Evolutionary conservation across 495 filamentous ascomycete species (phyloP).

Genomic region (Penicillium cinerascens): DNA sequence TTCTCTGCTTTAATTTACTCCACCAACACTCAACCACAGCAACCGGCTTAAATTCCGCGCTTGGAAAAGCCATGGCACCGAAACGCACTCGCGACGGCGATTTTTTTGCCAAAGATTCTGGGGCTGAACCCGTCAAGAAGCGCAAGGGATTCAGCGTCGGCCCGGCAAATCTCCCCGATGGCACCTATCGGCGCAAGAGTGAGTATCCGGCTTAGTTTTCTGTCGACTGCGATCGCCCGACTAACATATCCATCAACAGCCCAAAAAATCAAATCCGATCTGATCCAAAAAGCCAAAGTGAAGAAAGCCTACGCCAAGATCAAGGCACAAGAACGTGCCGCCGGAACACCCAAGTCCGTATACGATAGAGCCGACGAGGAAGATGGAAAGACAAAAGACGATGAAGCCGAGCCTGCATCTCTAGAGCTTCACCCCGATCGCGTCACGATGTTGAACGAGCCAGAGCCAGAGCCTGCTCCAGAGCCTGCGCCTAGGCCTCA

Average conservation of each 20-base stretch:
- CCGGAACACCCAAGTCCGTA: constrained; percentile 28
- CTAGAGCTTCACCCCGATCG: constrained; percentile 70
- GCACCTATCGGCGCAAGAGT: constrained; percentile 89
- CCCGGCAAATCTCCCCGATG: constrained; percentile 90
- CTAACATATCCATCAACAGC: constrained; percentile 47
- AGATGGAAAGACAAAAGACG: constrained; percentile 10
- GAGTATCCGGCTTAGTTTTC: not conserved
- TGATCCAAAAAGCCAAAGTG: constrained; percentile 91
- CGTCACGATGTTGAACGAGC: constrained; percentile 61
- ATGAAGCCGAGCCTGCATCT: constrained; percentile 29
- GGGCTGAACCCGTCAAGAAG: constrained; percentile 47
- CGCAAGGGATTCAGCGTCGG: constrained; percentile 75
- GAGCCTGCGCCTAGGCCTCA: constrained; percentile 23
- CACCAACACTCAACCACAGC: not conserved
- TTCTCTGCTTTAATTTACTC: not conserved
- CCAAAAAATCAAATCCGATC: constrained; percentile 83
- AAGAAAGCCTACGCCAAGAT: constrained; percentile 92
- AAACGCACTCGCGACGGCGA: constrained; percentile 59
- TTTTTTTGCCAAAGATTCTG: constrained; percentile 29
- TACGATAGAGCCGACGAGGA: constrained; percentile 30
- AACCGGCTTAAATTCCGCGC: not conserved
- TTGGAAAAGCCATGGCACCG: constrained; percentile 50
- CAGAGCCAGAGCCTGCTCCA: constrained; percentile 33
- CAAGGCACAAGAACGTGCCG: constrained; percentile 56
- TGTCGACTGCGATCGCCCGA: not conserved